Percentiles rank a stretch among this genome's conserved stretches.
These are phyloP conservation scores for Zizania latifolia DNA, from an alignment of 176 grass and related monocot genomes.

Conservation along the genomic window DNA sequence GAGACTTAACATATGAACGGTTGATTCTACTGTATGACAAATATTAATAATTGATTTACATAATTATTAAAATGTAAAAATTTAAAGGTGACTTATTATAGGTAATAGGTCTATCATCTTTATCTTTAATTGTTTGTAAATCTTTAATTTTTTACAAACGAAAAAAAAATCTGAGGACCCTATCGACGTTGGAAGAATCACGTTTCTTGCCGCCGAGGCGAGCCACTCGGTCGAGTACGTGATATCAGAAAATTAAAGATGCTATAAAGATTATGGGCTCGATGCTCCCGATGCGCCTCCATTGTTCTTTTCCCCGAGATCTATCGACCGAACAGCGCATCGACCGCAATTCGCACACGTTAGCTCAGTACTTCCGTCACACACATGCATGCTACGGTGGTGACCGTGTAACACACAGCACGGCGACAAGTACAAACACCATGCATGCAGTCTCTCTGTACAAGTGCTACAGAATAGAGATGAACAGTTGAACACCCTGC, in stretches of 20 bases:
- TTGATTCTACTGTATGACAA: no score
- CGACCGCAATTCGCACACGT: no score
- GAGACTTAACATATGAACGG: no score
- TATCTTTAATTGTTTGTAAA: no score
- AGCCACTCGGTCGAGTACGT: neutral
- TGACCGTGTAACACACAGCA: neutral
- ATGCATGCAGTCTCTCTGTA: neutral
- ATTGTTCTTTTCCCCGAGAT: neutral
- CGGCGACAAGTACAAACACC: neutral
- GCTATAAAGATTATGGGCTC: neutral
- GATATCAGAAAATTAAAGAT: neutral
- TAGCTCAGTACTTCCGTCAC: no score
- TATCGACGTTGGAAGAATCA: neutral
- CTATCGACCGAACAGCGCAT: neutral
- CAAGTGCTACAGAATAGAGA: neutral
- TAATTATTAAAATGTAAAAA: no score
- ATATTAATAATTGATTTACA: no score
- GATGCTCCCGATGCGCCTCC: neutral
- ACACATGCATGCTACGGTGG: no score
- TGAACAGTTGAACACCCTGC: no score
- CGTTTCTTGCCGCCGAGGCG: slow-evolving; percentile 22
- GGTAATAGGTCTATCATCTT: no score
- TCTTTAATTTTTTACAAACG: no score
- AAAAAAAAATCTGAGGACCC: neutral
- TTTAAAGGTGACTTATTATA: neutral